These are phyloP conservation scores for Aureobasidium sp. DNA, from an alignment of 2,329 filamentous ascomycete genomes.

Conservation along the genomic window DNA sequence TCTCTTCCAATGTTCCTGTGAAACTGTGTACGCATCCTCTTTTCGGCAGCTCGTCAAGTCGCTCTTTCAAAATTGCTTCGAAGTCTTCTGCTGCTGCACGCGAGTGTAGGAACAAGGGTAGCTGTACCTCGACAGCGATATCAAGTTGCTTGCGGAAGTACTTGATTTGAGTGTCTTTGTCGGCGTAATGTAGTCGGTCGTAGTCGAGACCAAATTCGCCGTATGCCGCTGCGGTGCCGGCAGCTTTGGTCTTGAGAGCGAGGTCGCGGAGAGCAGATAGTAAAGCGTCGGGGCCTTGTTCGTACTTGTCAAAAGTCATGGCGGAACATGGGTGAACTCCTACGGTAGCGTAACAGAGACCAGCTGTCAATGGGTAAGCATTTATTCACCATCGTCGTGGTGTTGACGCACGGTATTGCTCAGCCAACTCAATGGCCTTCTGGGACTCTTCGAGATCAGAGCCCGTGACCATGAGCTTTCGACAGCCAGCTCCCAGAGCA, in stretches of 20 bases:
- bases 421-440: constrained; percentile 64
- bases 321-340: constrained; percentile 91
- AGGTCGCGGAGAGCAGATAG: constrained; percentile 55
- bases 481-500: constrained; percentile 68
- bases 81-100: constrained; percentile 83
- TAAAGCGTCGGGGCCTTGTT: constrained; percentile 47
- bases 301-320: constrained; percentile 61
- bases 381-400: not conserved
- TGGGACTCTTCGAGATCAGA: constrained; percentile 73
- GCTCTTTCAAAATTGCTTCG: constrained; percentile 55
- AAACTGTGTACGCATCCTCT: constrained; percentile 86
- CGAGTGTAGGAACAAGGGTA: constrained; percentile 89
- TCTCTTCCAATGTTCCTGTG: constrained; percentile 78
- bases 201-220: constrained; percentile 97
- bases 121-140: constrained; percentile 64
- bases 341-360: constrained; percentile 77
- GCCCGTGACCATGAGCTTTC: constrained; percentile 87
- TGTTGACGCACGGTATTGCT: constrained; percentile 56
- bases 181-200: constrained; percentile 76
- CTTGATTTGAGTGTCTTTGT: constrained; percentile 69
- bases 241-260: constrained; percentile 49
- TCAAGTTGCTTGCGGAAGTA: constrained; percentile 79
- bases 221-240: constrained; percentile 64
- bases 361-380: constrained; percentile 42
- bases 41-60: constrained; percentile 48